A percentile compares a stretch with the other conserved stretches of the same genome.
These are phyloP conservation scores for Tetrahymena borealis DNA, from an alignment of 73 alveolate species.

Conservation along the genomic window DNA sequence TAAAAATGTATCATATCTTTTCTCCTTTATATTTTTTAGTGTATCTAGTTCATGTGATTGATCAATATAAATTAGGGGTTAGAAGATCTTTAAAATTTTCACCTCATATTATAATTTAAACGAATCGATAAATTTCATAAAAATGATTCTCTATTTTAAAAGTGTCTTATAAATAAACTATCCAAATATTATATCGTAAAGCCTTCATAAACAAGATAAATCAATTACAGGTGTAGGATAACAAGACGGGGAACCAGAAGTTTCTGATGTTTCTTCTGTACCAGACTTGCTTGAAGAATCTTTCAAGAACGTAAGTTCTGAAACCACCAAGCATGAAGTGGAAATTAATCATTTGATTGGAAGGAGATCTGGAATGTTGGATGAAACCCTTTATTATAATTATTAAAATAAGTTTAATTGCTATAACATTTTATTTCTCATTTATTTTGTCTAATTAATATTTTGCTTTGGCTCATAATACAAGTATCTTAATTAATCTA, in stretches of 20 bases:
- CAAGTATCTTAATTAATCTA: no score
- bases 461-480: no score
- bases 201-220: background rate
- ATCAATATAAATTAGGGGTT: no score
- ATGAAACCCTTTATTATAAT: conserved; percentile 24
- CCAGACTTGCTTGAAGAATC: conserved; percentile 38
- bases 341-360: conserved; percentile 26
- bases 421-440: no score
- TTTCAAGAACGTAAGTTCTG: conserved; percentile 22
- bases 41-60: no score
- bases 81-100: background rate
- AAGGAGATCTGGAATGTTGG: conserved; percentile 37
- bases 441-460: no score
- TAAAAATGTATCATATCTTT: background rate
- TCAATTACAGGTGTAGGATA: conserved; percentile 21
- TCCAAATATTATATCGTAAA: background rate
- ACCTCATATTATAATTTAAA: background rate
- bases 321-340: conserved; percentile 44
- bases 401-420: background rate
- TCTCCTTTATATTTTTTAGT: no score
- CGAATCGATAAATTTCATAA: background rate
- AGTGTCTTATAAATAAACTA: no score
- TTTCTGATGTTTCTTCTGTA: conserved; percentile 40
- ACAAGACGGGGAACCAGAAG: conserved; percentile 43
- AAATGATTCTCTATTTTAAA: no score